Conservation (phyloP, 805 yeast species). For the Naumovozyma baii region DNA sequence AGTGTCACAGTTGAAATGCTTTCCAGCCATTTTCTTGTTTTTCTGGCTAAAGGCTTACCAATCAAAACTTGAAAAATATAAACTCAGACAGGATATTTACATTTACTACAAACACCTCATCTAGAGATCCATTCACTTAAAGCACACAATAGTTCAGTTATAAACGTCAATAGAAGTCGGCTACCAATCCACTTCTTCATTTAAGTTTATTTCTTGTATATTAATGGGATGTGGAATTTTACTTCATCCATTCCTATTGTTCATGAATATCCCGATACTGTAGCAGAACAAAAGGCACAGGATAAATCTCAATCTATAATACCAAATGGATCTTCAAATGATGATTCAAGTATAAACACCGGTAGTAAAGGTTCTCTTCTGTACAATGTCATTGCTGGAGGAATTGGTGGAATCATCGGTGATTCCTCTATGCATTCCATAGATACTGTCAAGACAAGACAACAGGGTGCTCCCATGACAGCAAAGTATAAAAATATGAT, state of each 20-base stretch:
- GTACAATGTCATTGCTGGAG: conserved; percentile 49
- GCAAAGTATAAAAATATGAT: conserved; percentile 64
- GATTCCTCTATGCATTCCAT: conserved; percentile 90
- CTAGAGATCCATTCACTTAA: too few species aligned
- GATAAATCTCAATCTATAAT: neutral
- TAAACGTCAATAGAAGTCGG: too few species aligned
- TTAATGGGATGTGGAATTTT: conserved; percentile 8
- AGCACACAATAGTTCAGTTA: too few species aligned
- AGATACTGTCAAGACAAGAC: conserved; percentile 94
- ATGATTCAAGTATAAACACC: neutral
- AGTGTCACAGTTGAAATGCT: too few species aligned
- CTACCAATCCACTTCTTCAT: neutral
- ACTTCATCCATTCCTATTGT: conserved; percentile 9
- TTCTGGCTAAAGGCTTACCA: too few species aligned
- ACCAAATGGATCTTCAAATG: neutral
- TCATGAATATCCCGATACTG: conserved; percentile 3
- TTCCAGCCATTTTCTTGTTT: too few species aligned
- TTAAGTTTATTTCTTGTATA: too few species aligned
- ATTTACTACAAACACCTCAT: too few species aligned
- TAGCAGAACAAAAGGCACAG: conserved; percentile 1
- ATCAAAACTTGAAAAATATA: too few species aligned
- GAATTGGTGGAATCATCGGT: conserved; percentile 88
- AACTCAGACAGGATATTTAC: too few species aligned
- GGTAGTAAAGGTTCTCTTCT: conserved; percentile 1
- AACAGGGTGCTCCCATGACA: conserved; percentile 75